These are phyloP conservation scores for Solanum tarapatanum DNA, from an alignment of 257 asterid genomes.

Conservation along the genomic window DNA sequence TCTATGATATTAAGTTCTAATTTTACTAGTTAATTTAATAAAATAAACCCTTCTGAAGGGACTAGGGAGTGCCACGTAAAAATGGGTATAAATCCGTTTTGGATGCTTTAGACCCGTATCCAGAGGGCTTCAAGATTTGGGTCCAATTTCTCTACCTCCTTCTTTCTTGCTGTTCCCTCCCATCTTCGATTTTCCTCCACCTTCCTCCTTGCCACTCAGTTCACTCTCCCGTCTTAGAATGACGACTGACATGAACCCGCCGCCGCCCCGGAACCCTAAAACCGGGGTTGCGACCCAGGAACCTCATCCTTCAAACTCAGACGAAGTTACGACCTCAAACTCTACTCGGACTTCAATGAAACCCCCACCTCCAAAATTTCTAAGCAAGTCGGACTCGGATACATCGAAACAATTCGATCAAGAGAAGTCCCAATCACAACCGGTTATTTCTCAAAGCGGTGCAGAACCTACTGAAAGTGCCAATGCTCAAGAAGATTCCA, in stretches of 20 bases:
- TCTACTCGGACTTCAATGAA: slow-evolving; percentile 13
- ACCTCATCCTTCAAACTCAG: slow-evolving; percentile 3
- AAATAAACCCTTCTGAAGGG: not conserved
- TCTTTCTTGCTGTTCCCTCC: not conserved
- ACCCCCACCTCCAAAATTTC: slow-evolving; percentile 34
- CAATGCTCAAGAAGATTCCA: slow-evolving; percentile 1
- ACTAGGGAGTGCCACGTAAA: not conserved
- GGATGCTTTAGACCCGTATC: not conserved
- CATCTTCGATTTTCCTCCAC: not conserved
- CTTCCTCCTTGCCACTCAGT: not conserved
- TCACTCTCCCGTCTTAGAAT: slow-evolving; percentile 1
- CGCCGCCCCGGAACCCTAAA: slow-evolving; percentile 38
- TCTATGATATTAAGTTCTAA: too few relatives aligned
- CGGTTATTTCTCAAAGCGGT: slow-evolving; percentile 6
- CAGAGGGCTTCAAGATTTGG: not conserved
- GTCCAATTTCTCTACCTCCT: not conserved
- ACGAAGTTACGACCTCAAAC: slow-evolving; percentile 13
- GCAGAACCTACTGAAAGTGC: not conserved
- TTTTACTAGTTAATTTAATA: too few relatives aligned
- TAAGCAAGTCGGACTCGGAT: slow-evolving; percentile 15
- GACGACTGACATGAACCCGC: slow-evolving; percentile 66
- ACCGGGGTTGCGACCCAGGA: slow-evolving; percentile 18
- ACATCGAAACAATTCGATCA: slow-evolving; percentile 4
- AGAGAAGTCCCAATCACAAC: slow-evolving; percentile 3
- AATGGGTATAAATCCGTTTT: not conserved